A percentile compares a stretch with the other conserved stretches of the same genome.
These are phyloP conservation scores for Cryptococcus depauperatus DNA, from an alignment of 1,284 basidiomycete species.

Conservation along the genomic window DNA sequence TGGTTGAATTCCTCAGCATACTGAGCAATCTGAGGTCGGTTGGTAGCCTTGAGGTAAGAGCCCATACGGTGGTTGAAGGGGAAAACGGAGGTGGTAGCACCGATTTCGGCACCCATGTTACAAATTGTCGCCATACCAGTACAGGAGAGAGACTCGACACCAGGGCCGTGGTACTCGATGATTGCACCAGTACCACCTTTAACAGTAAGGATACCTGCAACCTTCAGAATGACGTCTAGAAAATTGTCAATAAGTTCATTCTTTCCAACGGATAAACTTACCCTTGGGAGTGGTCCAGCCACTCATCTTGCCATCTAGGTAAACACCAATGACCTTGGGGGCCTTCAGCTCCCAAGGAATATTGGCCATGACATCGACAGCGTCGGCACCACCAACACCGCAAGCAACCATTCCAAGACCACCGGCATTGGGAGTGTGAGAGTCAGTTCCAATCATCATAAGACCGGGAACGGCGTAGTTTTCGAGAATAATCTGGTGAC, in stretches of 20 bases:
- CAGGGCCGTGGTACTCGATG: slow-evolving; percentile 87
- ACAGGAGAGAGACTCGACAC: slow-evolving; percentile 92
- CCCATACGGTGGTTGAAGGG: slow-evolving; percentile 95
- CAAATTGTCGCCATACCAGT: slow-evolving; percentile 97
- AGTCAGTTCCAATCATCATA: slow-evolving; percentile 63
- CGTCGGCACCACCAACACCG: slow-evolving; percentile 97
- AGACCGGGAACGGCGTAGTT: slow-evolving; percentile 78
- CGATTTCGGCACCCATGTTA: slow-evolving; percentile 99
- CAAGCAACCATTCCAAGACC: slow-evolving; percentile 97
- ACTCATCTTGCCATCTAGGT: slow-evolving; percentile 76
- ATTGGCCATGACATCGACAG: slow-evolving; percentile 95
- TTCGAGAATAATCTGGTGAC: slow-evolving; percentile 95
- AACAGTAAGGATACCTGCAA: slow-evolving; percentile 93
- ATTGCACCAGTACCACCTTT: slow-evolving; percentile 97
- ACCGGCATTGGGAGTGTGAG: slow-evolving; percentile 96
- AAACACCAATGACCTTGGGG: slow-evolving; percentile 81
- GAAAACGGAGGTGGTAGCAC: slow-evolving; percentile 97
- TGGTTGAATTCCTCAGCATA: slow-evolving; percentile 85
- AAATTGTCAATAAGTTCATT: slow-evolving; percentile 8
- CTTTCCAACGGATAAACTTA: too few species aligned
- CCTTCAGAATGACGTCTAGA: slow-evolving; percentile 89
- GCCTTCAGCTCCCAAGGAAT: slow-evolving; percentile 99
- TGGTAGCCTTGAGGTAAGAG: slow-evolving; percentile 88
- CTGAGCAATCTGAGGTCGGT: slow-evolving; percentile 75
- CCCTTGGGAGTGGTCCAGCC: slow-evolving; percentile 97